Base-by-base conservation (phyloP, 495 filamentous ascomycete genomes). In the Oleoguttula mirabilis region DNA sequence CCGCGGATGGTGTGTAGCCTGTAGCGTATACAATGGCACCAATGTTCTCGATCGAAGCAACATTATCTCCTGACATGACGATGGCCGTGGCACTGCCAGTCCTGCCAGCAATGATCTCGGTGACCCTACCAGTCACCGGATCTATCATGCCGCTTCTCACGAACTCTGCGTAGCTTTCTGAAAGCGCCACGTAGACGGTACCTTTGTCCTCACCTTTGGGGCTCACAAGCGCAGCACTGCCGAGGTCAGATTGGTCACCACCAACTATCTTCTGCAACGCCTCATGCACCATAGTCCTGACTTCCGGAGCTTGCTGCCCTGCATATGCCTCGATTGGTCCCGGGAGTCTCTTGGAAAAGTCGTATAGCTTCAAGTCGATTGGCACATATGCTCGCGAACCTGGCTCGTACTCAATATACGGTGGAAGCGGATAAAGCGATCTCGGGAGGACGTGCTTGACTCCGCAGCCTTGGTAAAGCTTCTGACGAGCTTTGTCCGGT, bases 291-390 rank as follows among this genome's bases (percentile, higher is more conserved):
- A 48, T 48, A 27, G 34, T 23, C 19, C 36, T 31, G 7, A 48
- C 40, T 22, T 39, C 36, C 32, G 20, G 41, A 4, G 30, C 17
- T 21, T 48, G 44, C 28, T 15, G 21, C 0, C 50, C 50, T 1
- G 21, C 50, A 23, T 53, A 48, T 64, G 59, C 2, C n/a, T 32
- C 35, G 11, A 53, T 12, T 8, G 27, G 32, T 7, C 10, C 21
- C 10, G 12, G 17, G 4, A 75, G 71, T 19, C 81, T 68, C 27
- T 74, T 71, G 14, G 64, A 58, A 5, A 84, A 59, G 46, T 92
- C 82, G 54, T 84, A 87, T 21, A 88, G 71, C 19, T 66, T 62
- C 19, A 90, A 59, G 56, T 94, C 87, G n/a, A 84, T 55, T 0
- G 86, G 86, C 0, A 86, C 53, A 45, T 93, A 88, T 0, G 68